Evolutionary conservation across 78 protist species (phyloP), one percentile per base, ranked within the genome.

Genomic region (Planoprotostelium fungivorum): DNA sequence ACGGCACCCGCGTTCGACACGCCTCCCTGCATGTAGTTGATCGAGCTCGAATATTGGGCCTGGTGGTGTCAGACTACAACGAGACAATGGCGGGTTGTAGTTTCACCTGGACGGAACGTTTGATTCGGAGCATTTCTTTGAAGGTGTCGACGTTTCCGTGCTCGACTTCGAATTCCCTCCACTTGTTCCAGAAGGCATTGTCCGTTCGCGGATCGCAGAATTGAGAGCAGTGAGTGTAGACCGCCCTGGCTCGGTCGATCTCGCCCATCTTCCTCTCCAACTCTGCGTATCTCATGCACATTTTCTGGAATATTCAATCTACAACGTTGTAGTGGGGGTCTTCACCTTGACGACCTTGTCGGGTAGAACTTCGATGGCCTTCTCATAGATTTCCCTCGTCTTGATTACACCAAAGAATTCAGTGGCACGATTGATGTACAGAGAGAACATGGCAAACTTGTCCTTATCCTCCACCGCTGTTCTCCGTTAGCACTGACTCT

Each of bases 131-230:
- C 98, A 98, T 95, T 37, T 98, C 99, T 1, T 94, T 83, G 95
- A 94, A 97, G 9, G 99, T 98, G 83, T 98, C 99, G 85, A 91
- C 97, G 90, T 98, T 98, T 34, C 99, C 99, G 85, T 98, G 98
- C 29, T 63, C 84, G 36, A 90, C 94, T 94, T 99, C 99, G 86
- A 98, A 99, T 0, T 90, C 95, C 29, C 90, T 51, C 99, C 99
- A 99, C 9, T 89, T n/a, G n/a, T 85, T 23, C 99, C 99, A 99
- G 91, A 63, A 97, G 9, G 10, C 5, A 29, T 29, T 34, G 37
- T 90, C 93, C 28, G 83, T 63, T 28, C 93, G 35, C 0, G 98
- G 98, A 29, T 96, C 96, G 36, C 95, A 84, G 89, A 92, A 93
- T 90, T 98, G 99, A 0, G 98, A 88, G 51, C 95, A 96, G 89